Evolutionary conservation across 2,329 filamentous ascomycete species (phyloP).

Genomic region (Diaporthe citri): DNA sequence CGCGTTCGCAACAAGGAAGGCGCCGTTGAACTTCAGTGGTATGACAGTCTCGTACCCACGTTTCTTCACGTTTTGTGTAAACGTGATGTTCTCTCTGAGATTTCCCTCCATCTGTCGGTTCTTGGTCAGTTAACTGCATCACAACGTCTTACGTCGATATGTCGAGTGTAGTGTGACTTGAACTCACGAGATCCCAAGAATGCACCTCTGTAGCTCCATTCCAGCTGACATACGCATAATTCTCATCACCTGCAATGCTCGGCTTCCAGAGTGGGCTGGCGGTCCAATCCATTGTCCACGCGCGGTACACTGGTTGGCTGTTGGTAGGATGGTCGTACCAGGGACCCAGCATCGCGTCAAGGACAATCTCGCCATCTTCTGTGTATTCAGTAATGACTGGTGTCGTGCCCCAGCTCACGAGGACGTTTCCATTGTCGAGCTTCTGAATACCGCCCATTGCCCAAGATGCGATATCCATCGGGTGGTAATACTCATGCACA

Average conservation of each 20-base stretch:
- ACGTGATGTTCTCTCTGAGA: slow-evolving; percentile 32
- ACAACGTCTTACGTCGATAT: too few relatives aligned
- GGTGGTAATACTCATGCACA: slow-evolving; percentile 53
- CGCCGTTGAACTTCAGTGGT: slow-evolving; percentile 35
- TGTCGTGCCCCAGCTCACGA: slow-evolving; percentile 61
- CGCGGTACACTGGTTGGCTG: slow-evolving; percentile 43
- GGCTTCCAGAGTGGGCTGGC: slow-evolving; percentile 46
- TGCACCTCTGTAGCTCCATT: slow-evolving; percentile 50
- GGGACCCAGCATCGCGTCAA: slow-evolving; percentile 56
- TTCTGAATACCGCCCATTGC: slow-evolving; percentile 39
- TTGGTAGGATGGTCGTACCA: slow-evolving; percentile 34
- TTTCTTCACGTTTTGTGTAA: slow-evolving; percentile 38
- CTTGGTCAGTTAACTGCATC: background rate
- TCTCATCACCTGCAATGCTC: slow-evolving; percentile 38
- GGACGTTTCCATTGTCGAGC: slow-evolving; percentile 48
- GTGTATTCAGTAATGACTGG: slow-evolving; percentile 61
- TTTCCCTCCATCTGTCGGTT: slow-evolving; percentile 36
- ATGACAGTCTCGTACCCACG: slow-evolving; percentile 38
- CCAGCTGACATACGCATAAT: slow-evolving; percentile 48
- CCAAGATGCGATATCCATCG: slow-evolving; percentile 41
- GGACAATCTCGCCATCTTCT: slow-evolving; percentile 53
- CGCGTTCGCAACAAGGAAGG: slow-evolving; percentile 36
- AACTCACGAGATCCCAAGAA: slow-evolving; percentile 40
- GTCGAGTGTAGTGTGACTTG: background rate
- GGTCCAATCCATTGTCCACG: slow-evolving; percentile 42